These are phyloP conservation scores for Cyclanthera cordifolia DNA, from an alignment of 306 rosid genomes.

Conservation along the genomic window DNA sequence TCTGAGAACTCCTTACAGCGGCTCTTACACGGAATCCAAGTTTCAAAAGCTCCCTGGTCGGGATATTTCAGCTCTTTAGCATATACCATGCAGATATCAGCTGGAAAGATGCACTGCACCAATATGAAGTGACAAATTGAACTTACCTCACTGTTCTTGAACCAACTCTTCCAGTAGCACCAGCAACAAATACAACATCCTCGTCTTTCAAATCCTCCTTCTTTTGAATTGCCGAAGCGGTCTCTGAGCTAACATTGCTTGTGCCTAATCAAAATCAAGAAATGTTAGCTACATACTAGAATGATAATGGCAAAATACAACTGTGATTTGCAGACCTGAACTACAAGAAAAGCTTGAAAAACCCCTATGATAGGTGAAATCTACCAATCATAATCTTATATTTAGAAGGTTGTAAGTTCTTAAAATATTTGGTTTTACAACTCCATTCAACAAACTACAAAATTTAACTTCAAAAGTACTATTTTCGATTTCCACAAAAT, in stretches of 20 bases:
- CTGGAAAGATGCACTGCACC: conserved; percentile 5
- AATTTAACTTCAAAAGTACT: neutral
- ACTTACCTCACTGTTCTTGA: conserved; percentile 82
- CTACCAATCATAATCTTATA: neutral
- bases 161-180: conserved; percentile 94
- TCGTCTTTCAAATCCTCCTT: conserved; percentile 45
- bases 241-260: conserved; percentile 22
- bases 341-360: neutral
- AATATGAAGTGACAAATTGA: conserved; percentile 1
- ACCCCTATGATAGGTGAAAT: neutral
- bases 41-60: conserved; percentile 86
- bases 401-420: neutral
- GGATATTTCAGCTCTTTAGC: conserved; percentile 9
- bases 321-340: neutral
- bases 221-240: conserved; percentile 28
- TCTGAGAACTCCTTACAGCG: conserved; percentile 64
- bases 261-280: conserved; percentile 36
- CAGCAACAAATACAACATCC: conserved; percentile 87
- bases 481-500: neutral
- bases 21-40: conserved; percentile 88
- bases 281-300: conserved; percentile 12
- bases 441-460: neutral
- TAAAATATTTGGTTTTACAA: neutral
- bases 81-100: conserved; percentile 3
- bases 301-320: neutral